A percentile compares a stretch with the other conserved stretches of the same genome.
These are phyloP conservation scores for Solanum arcanum DNA, from an alignment of 257 asterid species.

Conservation along the genomic window DNA sequence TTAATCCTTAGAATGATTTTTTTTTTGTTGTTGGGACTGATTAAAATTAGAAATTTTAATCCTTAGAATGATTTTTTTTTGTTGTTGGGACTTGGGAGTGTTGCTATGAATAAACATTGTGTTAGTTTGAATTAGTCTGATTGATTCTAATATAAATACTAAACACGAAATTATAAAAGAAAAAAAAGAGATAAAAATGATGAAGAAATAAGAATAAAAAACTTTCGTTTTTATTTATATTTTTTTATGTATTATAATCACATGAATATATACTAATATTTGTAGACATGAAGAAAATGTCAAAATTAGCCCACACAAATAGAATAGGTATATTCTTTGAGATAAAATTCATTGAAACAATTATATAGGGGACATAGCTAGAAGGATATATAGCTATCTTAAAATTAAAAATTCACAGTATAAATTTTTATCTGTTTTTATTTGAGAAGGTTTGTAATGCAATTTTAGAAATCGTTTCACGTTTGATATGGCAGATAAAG, in stretches of 20 bases:
- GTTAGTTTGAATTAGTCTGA: neutral
- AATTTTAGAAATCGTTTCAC: neutral
- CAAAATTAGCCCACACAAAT: slow-evolving; percentile 4
- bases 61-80: too few relatives aligned
- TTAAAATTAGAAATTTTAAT: too few relatives aligned
- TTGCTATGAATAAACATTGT: neutral
- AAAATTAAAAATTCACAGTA: too few relatives aligned
- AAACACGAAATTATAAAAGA: neutral
- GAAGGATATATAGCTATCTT: too few relatives aligned
- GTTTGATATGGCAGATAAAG: too few relatives aligned
- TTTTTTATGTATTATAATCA: neutral
- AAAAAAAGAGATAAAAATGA: neutral
- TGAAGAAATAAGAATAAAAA: neutral
- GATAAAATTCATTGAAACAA: neutral
- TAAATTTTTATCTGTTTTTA: too few relatives aligned
- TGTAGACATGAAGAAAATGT: slow-evolving; percentile 3
- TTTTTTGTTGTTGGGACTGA: too few relatives aligned
- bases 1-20: too few relatives aligned
- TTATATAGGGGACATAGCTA: neutral
- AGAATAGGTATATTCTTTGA: slow-evolving; percentile 10
- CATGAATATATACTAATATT: neutral
- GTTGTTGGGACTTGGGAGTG: neutral
- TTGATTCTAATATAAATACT: too few relatives aligned
- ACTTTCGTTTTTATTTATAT: neutral
- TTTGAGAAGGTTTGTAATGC: neutral